Percentiles rank a stretch among this genome's conserved stretches.
Conservation (phyloP, 495 filamentous ascomycete species). For the Penicillium psychrofluorescens region DNA sequence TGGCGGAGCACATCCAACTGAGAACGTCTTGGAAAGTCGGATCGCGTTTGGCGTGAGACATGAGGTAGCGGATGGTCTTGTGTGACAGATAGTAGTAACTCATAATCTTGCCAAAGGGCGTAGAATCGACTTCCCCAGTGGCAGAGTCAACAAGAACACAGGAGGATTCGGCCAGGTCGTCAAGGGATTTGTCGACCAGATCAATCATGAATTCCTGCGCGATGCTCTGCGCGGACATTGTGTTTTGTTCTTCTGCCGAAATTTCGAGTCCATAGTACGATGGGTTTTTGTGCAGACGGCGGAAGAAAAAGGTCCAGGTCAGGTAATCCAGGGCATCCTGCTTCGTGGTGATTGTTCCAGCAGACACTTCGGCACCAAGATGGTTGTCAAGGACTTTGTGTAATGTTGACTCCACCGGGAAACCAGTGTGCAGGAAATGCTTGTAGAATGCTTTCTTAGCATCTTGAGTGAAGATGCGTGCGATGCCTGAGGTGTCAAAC, state of each 20-base stretch:
- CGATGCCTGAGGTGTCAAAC: slow-evolving; percentile 92
- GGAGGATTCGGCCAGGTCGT: slow-evolving; percentile 70
- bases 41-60: slow-evolving; percentile 64
- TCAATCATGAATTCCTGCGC: slow-evolving; percentile 91
- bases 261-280: slow-evolving; percentile 97
- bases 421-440: slow-evolving; percentile 96
- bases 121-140: slow-evolving; percentile 83
- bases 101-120: slow-evolving; percentile 93
- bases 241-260: slow-evolving; percentile 86
- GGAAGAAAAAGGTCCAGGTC: slow-evolving; percentile 99
- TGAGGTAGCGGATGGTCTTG: slow-evolving; percentile 81
- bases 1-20: slow-evolving; percentile 86
- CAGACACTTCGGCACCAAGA: slow-evolving; percentile 88
- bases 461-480: slow-evolving; percentile 94
- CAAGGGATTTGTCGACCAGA: slow-evolving; percentile 78
- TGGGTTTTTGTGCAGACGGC: slow-evolving; percentile 93
- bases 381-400: slow-evolving; percentile 98
- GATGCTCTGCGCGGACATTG: slow-evolving; percentile 69
- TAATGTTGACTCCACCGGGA: slow-evolving; percentile 92
- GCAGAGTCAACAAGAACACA: slow-evolving; percentile 71
- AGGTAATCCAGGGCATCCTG: slow-evolving; percentile 97
- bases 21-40: slow-evolving; percentile 82
- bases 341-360: slow-evolving; percentile 84
- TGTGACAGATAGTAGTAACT: slow-evolving; percentile 99
- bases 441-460: slow-evolving; percentile 99